phyloP scores from a whole-genome alignment of 768 basidiomycete species.

The Lactifluus subvellereus region DNA sequence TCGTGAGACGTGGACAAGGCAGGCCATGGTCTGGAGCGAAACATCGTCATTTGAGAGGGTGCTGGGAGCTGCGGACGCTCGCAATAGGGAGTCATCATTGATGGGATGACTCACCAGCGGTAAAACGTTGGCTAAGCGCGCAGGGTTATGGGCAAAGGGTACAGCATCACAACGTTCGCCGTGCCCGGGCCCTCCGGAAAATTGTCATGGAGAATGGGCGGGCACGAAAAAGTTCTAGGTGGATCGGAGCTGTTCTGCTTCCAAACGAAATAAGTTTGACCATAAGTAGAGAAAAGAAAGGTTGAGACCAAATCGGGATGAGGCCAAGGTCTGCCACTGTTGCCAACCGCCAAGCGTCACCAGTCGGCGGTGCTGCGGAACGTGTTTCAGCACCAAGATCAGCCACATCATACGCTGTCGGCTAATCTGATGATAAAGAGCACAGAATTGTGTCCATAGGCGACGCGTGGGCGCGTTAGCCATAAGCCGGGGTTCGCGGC shows the following conservation, averaged over 20 bases:
- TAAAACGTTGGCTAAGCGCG: slow-evolving; percentile 13
- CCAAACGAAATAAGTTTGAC: slow-evolving; percentile 1
- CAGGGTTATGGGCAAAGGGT: slow-evolving; percentile 21
- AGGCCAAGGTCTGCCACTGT: neutral
- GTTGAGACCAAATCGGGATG: slow-evolving; percentile 4
- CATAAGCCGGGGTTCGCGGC: slow-evolving; percentile 6
- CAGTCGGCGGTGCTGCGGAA: slow-evolving; percentile 10
- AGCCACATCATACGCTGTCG: slow-evolving; percentile 2
- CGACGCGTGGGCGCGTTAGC: neutral
- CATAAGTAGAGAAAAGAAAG: slow-evolving; percentile 3
- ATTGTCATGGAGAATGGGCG: neutral
- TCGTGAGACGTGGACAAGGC: neutral
- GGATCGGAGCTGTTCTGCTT: slow-evolving; percentile 6
- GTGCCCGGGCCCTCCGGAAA: neutral
- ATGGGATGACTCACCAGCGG: neutral
- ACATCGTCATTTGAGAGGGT: neutral
- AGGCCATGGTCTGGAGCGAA: neutral
- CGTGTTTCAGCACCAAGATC: slow-evolving; percentile 16
- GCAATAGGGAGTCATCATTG: neutral
- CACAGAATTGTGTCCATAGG: neutral
- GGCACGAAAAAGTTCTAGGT: neutral
- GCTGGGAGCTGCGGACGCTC: neutral
- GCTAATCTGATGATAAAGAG: neutral
- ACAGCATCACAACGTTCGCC: neutral
- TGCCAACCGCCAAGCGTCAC: neutral